Conservation (phyloP, 331 rosid genomes). For the Spiraea crenata region DNA sequence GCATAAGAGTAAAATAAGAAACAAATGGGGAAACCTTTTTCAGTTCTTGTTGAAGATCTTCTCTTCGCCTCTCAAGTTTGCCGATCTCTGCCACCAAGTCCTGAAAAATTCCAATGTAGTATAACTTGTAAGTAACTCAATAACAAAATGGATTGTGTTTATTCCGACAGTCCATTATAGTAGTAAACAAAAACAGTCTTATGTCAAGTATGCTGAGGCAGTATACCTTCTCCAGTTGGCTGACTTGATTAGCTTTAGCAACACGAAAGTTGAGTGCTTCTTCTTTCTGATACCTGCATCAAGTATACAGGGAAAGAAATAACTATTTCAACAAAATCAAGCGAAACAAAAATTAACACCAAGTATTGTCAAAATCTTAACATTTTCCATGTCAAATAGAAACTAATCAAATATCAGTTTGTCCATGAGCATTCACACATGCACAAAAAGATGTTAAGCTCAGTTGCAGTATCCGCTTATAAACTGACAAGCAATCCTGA, state of each 20-base stretch:
- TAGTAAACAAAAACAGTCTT: neutral
- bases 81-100: slow-evolving; percentile 62
- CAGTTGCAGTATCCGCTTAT: neutral
- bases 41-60: slow-evolving; percentile 68
- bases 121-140: slow-evolving; percentile 12
- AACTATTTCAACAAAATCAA: neutral
- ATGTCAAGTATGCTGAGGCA: slow-evolving; percentile 24
- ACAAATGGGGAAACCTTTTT: slow-evolving; percentile 51
- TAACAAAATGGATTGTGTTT: slow-evolving; percentile 7
- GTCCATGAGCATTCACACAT: neutral
- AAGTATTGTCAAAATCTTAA: neutral
- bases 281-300: slow-evolving; percentile 72
- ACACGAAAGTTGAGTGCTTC: slow-evolving; percentile 79
- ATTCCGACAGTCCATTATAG: too few species aligned
- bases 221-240: slow-evolving; percentile 76
- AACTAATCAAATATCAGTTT: neutral
- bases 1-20: neutral
- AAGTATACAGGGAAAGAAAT: slow-evolving; percentile 13
- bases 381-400: neutral
- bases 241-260: slow-evolving; percentile 65
- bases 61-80: slow-evolving; percentile 68
- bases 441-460: neutral
- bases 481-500: neutral
- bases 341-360: neutral
- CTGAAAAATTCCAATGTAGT: slow-evolving; percentile 47